Base-by-base conservation (phyloP, 345 rosid species). In the Gossypium stocksii region DNA sequence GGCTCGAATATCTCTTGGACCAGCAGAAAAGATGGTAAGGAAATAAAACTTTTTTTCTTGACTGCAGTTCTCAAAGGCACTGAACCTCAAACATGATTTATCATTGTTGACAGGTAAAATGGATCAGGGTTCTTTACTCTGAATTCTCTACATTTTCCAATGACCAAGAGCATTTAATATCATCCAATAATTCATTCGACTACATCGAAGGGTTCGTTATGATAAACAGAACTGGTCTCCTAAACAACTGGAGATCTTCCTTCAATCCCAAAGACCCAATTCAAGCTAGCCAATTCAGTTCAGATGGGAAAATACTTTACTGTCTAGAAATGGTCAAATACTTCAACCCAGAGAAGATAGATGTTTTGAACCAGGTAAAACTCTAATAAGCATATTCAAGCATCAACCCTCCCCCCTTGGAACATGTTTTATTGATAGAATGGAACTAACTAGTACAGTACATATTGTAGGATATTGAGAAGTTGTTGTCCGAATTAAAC, bases 141-240 rank as follows among this genome's bases (percentile, higher is more conserved):
- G 91, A 96, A 44, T 96, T 96, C 82, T 83, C 94, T 72, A 67
- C 72, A 56, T 91, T 96, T 79, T 83, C 94, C 80, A 81, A 53
- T 34, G 98, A 96, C 80, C 99, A 96, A 82, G 98, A 96, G 77
- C 83, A 79, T 72, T 74, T 93, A 74, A 89, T 93, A 83, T 90
- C 91, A 8, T 79, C 80, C 9, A 57, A 82, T 53, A 78, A 86
- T 29, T 72, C 89, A 74, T 93, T 96, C 19, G 97, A 96, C 81
- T 96, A 96, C 80, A 80, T 96, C 52, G 99, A 96, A 83, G 99
- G 98, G 72, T 90, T 90, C 58, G 98, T 90, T 27, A 77, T 84
- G 20, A 88, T 93, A 73, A 96, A 96, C 84, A 80, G 91, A 81
- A 90, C 87, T 9, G 91, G 89, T 58, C 82, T 95, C 66, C 89